Evolutionary conservation across 177 flowering plant genomes (phyloP).

Genomic region (Telopea speciosissima): DNA sequence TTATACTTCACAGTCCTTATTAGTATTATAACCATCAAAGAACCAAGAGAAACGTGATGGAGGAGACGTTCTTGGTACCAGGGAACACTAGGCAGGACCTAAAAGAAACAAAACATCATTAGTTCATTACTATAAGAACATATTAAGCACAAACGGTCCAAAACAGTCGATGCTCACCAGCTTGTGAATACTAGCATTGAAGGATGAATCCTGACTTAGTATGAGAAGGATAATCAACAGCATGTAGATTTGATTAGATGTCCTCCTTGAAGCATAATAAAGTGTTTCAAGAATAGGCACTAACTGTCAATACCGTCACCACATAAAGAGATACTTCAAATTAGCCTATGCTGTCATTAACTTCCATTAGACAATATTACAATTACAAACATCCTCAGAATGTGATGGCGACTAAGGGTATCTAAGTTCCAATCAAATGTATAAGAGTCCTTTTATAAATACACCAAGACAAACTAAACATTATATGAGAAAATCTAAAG

Average conservation of each 20-base stretch:
- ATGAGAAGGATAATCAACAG: conserved; percentile 91
- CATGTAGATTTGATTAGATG: conserved; percentile 94
- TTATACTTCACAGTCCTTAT: conserved; percentile 93
- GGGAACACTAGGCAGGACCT: conserved; percentile 82
- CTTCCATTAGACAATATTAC: not conserved
- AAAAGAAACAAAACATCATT: conserved; percentile 15
- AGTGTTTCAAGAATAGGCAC: conserved; percentile 91
- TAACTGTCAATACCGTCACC: conserved; percentile 45
- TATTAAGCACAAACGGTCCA: not conserved
- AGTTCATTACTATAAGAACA: not conserved
- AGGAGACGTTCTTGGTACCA: conserved; percentile 96
- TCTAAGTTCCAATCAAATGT: not conserved
- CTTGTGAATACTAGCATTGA: conserved; percentile 90
- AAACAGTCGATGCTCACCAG: conserved; percentile 45
- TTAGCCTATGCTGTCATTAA: conserved; percentile 3
- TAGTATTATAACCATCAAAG: conserved; percentile 81
- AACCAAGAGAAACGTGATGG: conserved; percentile 91
- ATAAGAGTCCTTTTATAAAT: not conserved
- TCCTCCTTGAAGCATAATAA: conserved; percentile 79
- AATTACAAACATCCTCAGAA: not conserved
- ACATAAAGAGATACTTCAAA: conserved; percentile 9
- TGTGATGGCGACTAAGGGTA: not conserved
- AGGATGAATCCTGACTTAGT: conserved; percentile 96
- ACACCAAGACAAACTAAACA: not conserved
- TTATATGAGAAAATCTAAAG: not conserved